These are phyloP conservation scores for Prunus campanulata DNA, from an alignment of 306 rosid species.

Conservation along the genomic window DNA sequence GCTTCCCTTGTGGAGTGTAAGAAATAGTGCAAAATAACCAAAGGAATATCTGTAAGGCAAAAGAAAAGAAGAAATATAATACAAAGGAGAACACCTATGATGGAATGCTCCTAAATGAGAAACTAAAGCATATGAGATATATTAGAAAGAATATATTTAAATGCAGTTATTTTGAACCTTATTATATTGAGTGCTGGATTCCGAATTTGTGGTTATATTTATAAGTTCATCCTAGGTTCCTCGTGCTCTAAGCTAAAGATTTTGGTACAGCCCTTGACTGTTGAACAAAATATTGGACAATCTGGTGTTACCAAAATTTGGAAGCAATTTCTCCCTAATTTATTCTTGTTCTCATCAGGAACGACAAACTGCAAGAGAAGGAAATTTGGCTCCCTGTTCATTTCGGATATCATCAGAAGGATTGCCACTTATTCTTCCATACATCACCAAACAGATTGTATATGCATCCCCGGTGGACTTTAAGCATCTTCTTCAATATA, in stretches of 20 bases:
- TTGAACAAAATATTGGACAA: not conserved
- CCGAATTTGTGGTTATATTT: not conserved
- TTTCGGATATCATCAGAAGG: slow-evolving; percentile 97
- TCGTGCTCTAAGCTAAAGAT: not conserved
- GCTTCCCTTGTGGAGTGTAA: not conserved
- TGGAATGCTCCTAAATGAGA: not conserved
- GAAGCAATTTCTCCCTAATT: slow-evolving; percentile 12
- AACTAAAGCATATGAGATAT: not conserved
- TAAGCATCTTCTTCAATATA: slow-evolving; percentile 75
- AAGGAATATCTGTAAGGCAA: no score
- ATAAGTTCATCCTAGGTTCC: not conserved
- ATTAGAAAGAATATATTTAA: not conserved
- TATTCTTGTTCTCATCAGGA: slow-evolving; percentile 47
- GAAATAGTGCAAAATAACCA: no score
- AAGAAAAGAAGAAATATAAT: not conserved
- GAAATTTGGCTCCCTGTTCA: slow-evolving; percentile 67
- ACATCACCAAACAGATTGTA: slow-evolving; percentile 74
- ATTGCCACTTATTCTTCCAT: slow-evolving; percentile 81
- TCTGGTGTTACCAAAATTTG: not conserved
- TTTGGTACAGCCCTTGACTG: not conserved
- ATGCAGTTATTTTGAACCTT: not conserved
- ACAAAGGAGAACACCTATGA: not conserved
- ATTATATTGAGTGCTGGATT: not conserved
- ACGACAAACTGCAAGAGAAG: slow-evolving; percentile 91
- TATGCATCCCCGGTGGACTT: slow-evolving; percentile 67